Evolutionary conservation across 83 land plant species (phyloP).

Genomic region (Thuja plicata): DNA sequence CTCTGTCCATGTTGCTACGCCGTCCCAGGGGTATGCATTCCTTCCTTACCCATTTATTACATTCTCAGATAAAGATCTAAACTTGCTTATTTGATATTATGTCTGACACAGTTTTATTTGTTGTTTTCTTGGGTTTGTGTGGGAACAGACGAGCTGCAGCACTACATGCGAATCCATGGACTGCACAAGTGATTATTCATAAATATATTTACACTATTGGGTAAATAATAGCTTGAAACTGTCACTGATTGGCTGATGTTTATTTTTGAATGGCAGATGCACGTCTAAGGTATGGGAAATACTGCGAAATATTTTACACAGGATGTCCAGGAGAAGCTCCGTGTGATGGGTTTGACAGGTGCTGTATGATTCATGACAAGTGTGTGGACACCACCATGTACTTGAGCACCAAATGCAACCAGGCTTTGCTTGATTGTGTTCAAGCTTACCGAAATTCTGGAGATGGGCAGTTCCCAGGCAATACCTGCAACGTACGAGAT

Average conservation of each 20-base stretch:
- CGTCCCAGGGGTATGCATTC: background rate
- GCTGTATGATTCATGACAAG: constrained; percentile 67
- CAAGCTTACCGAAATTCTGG: background rate
- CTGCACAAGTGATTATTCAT: background rate
- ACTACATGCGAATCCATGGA: background rate
- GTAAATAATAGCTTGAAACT: background rate
- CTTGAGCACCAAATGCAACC: background rate
- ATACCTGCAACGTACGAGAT: background rate
- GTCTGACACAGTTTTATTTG: background rate
- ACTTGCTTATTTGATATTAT: too few species aligned
- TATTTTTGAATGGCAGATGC: constrained; percentile 28
- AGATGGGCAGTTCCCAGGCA: background rate
- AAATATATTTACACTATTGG: background rate
- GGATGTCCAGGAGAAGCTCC: constrained; percentile 79
- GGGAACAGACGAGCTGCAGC: background rate
- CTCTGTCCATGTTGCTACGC: background rate
- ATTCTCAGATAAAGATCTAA: background rate
- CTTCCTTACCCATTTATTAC: background rate
- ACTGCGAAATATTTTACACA: constrained; percentile 64
- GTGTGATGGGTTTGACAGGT: constrained; percentile 76
- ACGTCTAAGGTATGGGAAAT: constrained; percentile 77
- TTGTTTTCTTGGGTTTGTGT: background rate
- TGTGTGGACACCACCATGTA: constrained; percentile 38
- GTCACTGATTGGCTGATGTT: background rate
- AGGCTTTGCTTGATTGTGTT: background rate